These are phyloP conservation scores for Hypoxylon sp. DNA, from an alignment of 2,329 filamentous ascomycete genomes.

Conservation along the genomic window DNA sequence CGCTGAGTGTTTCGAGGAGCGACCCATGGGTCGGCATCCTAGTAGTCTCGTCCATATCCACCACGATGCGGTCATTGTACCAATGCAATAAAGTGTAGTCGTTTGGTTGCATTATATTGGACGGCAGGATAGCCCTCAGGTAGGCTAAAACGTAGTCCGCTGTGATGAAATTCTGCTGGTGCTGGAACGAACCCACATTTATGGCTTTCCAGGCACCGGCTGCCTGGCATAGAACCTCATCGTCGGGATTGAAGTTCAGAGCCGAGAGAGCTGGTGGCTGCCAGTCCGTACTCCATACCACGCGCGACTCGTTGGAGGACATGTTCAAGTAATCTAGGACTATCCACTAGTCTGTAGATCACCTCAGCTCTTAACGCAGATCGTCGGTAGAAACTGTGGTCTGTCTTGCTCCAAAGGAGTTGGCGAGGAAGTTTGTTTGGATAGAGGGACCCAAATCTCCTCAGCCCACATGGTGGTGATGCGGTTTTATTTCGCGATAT, in stretches of 20 bases:
- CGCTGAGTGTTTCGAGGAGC: slow-evolving; percentile 4
- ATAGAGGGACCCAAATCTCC: background rate
- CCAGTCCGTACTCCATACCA: slow-evolving; percentile 15
- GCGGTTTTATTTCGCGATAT: background rate
- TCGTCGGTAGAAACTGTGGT: background rate
- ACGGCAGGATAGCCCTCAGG: slow-evolving; percentile 11
- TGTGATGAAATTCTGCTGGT: background rate
- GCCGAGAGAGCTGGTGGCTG: slow-evolving; percentile 18
- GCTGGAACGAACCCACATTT: background rate
- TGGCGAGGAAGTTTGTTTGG: background rate
- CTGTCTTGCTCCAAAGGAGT: background rate
- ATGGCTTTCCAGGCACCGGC: slow-evolving; percentile 26
- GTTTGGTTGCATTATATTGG: background rate
- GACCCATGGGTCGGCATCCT: background rate
- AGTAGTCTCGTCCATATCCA: background rate
- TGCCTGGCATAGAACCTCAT: slow-evolving; percentile 4
- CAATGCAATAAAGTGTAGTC: slow-evolving; percentile 6
- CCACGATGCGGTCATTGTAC: slow-evolving; percentile 17
- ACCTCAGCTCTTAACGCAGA: background rate
- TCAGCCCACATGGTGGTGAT: background rate
- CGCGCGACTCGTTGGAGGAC: slow-evolving; percentile 12
- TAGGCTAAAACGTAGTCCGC: slow-evolving; percentile 4
- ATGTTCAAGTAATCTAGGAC: slow-evolving; percentile 1
- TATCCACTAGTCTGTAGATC: background rate
- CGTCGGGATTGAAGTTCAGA: slow-evolving; percentile 13